A percentile compares a stretch with the other conserved stretches of the same genome.
Evolutionary conservation across 176 grass and related monocot genomes (phyloP).

Genomic region (Aegilops tauschii): DNA sequence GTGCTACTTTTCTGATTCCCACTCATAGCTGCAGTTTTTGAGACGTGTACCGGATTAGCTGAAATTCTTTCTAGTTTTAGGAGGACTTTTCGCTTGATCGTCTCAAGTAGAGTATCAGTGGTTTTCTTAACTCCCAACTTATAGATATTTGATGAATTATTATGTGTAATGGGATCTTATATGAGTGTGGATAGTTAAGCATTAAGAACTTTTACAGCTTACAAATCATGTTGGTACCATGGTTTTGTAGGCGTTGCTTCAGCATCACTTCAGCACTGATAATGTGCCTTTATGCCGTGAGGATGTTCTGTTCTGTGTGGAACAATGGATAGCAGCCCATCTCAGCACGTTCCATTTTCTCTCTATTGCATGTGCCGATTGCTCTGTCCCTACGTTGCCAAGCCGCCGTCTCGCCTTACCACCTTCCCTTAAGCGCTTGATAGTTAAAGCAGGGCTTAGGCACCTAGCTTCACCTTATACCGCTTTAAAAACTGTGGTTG

Average conservation of each 20-base stretch:
- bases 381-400: background rate
- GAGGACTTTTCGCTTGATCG: background rate
- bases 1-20: background rate
- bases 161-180: background rate
- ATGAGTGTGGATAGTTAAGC: background rate
- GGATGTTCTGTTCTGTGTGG: background rate
- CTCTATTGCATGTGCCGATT: background rate
- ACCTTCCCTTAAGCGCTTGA: background rate
- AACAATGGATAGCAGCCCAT: background rate
- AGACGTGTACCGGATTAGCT: background rate
- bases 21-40: background rate
- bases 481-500: background rate
- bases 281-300: background rate
- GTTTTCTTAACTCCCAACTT: background rate
- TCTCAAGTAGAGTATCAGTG: conserved; percentile 10
- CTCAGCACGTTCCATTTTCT: background rate
- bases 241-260: background rate
- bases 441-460: background rate
- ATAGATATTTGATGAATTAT: background rate
- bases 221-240: background rate
- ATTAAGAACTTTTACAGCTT: background rate
- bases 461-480: background rate
- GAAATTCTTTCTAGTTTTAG: conserved; percentile 16
- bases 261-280: background rate
- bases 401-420: background rate